Evolutionary conservation across 1,284 basidiomycete species (phyloP).

Genomic region (Lentinula novae-zelandiae): DNA sequence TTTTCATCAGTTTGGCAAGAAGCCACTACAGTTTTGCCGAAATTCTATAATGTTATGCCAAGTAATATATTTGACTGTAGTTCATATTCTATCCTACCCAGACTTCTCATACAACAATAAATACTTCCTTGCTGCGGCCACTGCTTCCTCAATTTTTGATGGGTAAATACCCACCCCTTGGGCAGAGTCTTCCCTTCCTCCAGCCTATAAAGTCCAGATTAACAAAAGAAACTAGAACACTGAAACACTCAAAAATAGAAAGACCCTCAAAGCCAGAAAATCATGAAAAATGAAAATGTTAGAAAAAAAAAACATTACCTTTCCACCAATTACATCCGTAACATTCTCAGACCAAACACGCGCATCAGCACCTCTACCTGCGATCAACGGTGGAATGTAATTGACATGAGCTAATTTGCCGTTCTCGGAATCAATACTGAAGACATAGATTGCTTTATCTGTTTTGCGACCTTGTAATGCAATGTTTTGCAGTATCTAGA

Average conservation of each 20-base stretch:
- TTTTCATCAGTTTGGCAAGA: too few relatives aligned
- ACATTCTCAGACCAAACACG: conserved; percentile 83
- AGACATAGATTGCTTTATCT: conserved; percentile 84
- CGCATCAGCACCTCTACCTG: conserved; percentile 70
- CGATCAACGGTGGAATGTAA: conserved; percentile 65
- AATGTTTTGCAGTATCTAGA: conserved; percentile 71
- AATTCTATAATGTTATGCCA: too few relatives aligned
- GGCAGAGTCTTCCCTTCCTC: conserved; percentile 87
- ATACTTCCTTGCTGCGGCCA: conserved; percentile 53
- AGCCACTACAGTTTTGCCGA: too few relatives aligned
- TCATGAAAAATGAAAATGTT: too few relatives aligned
- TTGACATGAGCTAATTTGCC: conserved; percentile 89
- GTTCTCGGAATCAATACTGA: conserved; percentile 70
- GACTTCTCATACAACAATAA: conserved; percentile 21
- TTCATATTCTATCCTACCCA: too few relatives aligned
- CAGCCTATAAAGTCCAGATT: conserved; percentile 52
- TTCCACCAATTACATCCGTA: conserved; percentile 79
- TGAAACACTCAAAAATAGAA: conserved; percentile 4
- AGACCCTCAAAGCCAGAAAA: too few relatives aligned
- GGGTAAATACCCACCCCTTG: conserved; percentile 80
- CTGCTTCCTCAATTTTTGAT: conserved; percentile 67
- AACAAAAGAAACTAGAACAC: conserved; percentile 8
- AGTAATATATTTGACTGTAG: too few relatives aligned
- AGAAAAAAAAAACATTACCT: conserved; percentile 44
- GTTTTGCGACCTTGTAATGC: conserved; percentile 78